These are phyloP conservation scores for Gnomoniopsis sp. DNA, from an alignment of 2,329 filamentous ascomycete species.

Conservation along the genomic window DNA sequence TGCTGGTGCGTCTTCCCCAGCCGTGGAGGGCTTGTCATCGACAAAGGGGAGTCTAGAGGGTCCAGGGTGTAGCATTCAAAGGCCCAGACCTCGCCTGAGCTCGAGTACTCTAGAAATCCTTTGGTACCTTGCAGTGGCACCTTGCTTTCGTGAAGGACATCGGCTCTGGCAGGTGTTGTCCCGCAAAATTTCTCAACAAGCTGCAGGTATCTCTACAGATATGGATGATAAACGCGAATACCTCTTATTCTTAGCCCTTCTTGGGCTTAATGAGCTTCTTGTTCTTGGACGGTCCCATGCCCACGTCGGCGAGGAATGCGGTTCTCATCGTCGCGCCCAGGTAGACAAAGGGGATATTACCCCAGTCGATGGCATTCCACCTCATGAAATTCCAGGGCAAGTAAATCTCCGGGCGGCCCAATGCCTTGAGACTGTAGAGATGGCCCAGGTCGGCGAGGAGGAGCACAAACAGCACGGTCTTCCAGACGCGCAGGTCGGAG, in stretches of 20 bases:
- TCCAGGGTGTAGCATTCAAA: no score
- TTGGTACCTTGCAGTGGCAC: no score
- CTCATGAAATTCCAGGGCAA: constrained; percentile 46
- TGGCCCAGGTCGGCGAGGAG: constrained; percentile 76
- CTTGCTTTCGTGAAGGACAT: no score
- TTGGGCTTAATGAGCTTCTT: constrained; percentile 18
- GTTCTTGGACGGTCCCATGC: constrained; percentile 34
- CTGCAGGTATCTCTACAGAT: no score
- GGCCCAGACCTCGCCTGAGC: no score
- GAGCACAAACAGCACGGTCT: constrained; percentile 60
- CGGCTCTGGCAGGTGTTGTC: no score
- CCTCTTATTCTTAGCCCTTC: neutral
- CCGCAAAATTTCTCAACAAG: no score
- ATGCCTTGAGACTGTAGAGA: constrained; percentile 59
- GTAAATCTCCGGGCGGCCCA: constrained; percentile 61
- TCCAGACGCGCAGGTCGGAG: constrained; percentile 67
- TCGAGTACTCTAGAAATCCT: no score
- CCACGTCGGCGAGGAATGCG: constrained; percentile 57
- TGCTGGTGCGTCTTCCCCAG: no score
- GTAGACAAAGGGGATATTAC: constrained; percentile 70
- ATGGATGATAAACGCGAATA: no score
- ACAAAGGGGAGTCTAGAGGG: no score
- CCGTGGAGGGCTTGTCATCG: no score
- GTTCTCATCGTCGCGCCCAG: constrained; percentile 57
- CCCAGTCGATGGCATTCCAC: constrained; percentile 68